phyloP scores from a whole-genome alignment of 1,284 basidiomycete species.

The Heliocybe sulcata region DNA sequence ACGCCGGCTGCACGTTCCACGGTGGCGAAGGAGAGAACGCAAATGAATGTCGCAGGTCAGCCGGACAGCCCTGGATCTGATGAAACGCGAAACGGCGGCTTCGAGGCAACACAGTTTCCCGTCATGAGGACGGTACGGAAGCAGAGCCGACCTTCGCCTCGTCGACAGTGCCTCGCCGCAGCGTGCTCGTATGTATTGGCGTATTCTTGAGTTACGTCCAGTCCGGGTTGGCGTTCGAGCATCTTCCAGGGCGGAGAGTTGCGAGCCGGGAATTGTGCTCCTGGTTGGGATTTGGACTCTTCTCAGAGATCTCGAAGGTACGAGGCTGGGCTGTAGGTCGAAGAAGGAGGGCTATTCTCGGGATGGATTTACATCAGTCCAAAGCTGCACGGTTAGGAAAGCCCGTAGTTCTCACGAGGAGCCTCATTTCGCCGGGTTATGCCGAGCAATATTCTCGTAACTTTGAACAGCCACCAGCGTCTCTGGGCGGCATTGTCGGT shows the following conservation, averaged over 20 bases:
- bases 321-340: background rate
- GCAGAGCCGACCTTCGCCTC: background rate
- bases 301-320: background rate
- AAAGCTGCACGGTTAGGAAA: background rate
- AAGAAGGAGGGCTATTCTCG: background rate
- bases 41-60: background rate
- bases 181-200: background rate
- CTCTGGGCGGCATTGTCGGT: too few relatives aligned
- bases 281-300: background rate
- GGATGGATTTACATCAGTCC: background rate
- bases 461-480: background rate
- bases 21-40: background rate
- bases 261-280: background rate
- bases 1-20: too few relatives aligned
- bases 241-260: background rate
- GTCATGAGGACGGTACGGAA: background rate
- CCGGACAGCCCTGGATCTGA: background rate
- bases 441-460: background rate
- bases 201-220: background rate
- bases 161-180: background rate
- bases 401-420: background rate
- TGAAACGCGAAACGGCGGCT: background rate
- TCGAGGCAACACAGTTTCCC: background rate
- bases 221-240: background rate
- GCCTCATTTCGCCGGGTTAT: background rate